phyloP scores from a whole-genome alignment of 768 basidiomycete genomes.

The Arthromyces matolae region DNA sequence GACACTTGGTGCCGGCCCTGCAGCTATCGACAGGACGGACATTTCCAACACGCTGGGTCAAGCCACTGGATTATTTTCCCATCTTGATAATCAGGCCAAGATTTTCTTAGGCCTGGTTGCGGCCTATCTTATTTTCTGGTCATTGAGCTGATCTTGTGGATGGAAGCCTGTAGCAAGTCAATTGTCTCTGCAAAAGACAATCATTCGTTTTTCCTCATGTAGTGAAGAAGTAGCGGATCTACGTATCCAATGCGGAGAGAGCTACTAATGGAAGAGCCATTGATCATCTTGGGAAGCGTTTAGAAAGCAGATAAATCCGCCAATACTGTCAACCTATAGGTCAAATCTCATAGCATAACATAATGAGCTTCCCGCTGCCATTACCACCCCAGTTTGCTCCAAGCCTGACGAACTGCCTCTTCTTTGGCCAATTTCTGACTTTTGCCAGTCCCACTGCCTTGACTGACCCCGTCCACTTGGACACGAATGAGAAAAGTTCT shows the following conservation, averaged over 20 bases:
- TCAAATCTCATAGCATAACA: constrained; percentile 17
- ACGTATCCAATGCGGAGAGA: too few relatives aligned
- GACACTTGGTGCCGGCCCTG: constrained; percentile 56
- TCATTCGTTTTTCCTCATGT: too few relatives aligned
- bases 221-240: too few relatives aligned
- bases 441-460: constrained; percentile 48
- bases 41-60: constrained; percentile 30
- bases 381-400: constrained; percentile 50
- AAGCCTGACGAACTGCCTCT: constrained; percentile 61
- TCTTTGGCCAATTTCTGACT: constrained; percentile 68
- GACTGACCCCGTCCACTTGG: constrained; percentile 50
- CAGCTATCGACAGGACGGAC: constrained; percentile 32
- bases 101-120: constrained; percentile 58
- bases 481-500: constrained; percentile 1
- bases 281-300: too few relatives aligned
- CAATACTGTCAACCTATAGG: constrained; percentile 17
- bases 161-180: background rate
- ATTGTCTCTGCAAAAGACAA: too few relatives aligned
- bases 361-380: constrained; percentile 12
- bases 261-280: too few relatives aligned
- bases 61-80: constrained; percentile 35
- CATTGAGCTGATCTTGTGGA: constrained; percentile 30
- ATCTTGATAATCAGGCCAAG: constrained; percentile 66
- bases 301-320: too few relatives aligned
- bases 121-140: constrained; percentile 62